Base-by-base conservation (phyloP, 2,329 filamentous ascomycete genomes). In the Fusarium sp. region DNA sequence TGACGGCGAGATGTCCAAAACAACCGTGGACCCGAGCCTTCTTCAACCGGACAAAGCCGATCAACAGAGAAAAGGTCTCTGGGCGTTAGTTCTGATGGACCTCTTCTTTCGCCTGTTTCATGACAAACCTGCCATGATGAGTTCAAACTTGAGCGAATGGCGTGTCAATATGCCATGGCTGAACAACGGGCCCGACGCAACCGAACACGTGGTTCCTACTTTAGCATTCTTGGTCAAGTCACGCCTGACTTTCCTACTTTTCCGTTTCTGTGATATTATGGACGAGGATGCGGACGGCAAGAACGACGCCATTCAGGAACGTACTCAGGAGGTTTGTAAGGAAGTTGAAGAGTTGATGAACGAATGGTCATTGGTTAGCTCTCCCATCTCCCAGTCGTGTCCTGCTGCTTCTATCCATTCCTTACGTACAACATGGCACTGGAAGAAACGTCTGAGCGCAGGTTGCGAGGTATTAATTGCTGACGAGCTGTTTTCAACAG, bases 111-210 rank as follows among this genome's bases (percentile, higher is more conserved):
- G 78, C 1, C 73, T 79, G 18, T 23, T 23, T 23, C 18, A 23
- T 4, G 18, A 23, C 4, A 23, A 23, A 23, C 18, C 18, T 4
- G 18, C 18, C 18, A 23, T 23, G 18, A 23, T 23, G 18, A 23
- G 18, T 23, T 23, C 18, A 1, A 54, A 79, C 1, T 70, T 76
- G 52, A 76, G 79, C 28, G 77, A 67, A 0, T 79, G 78, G 78
- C 74, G 73, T 30, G 77, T 79, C 52, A 79, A 79, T 37, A 37
- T 79, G 7, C 78, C 78, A 1, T 79, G 76, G 77, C 58, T 79
- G 1, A 70, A 78, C 11, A 56, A 61, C 4, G 60, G 68, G 28
- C 74, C 75, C 0, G 64, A 62, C 0, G 60, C 56, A 43, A 41
- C 41, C 1, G 70, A 71, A 0, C 63, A 76, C 6, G 74, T 70